phyloP scores from a whole-genome alignment of 2,329 filamentous ascomycete genomes.

The Epichloe coenophiala region DNA sequence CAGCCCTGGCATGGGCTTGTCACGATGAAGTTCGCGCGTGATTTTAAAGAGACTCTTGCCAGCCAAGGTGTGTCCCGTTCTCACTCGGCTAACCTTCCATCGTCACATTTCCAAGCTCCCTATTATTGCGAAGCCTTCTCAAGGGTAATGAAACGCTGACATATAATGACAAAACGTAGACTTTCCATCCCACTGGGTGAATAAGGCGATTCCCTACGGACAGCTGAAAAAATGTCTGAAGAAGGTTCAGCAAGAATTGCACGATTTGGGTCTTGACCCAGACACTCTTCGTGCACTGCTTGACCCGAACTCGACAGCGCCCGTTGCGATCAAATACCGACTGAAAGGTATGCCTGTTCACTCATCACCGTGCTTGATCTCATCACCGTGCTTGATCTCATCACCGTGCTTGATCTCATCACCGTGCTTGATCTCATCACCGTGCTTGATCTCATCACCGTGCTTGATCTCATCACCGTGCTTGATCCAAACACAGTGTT shows the following conservation, averaged over 20 bases:
- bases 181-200: slow-evolving; percentile 60
- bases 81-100: not conserved
- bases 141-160: not conserved
- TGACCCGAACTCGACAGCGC: slow-evolving; percentile 32
- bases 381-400: too few species aligned
- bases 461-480: not conserved
- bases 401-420: too few species aligned
- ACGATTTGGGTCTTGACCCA: slow-evolving; percentile 56
- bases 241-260: slow-evolving; percentile 59
- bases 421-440: too few species aligned
- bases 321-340: slow-evolving; percentile 38
- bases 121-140: not conserved
- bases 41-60: slow-evolving; percentile 57
- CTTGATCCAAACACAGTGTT: not conserved
- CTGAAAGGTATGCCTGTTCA: slow-evolving; percentile 29
- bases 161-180: slow-evolving; percentile 22
- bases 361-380: not conserved
- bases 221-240: slow-evolving; percentile 85
- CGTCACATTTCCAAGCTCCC: not conserved
- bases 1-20: not conserved
- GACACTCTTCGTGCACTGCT: slow-evolving; percentile 56
- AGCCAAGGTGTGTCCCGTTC: slow-evolving; percentile 34
- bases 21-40: slow-evolving; percentile 75
- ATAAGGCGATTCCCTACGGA: slow-evolving; percentile 68
- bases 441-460: too few species aligned